phyloP scores from a whole-genome alignment of 768 basidiomycete species.

The Epithele typhae region DNA sequence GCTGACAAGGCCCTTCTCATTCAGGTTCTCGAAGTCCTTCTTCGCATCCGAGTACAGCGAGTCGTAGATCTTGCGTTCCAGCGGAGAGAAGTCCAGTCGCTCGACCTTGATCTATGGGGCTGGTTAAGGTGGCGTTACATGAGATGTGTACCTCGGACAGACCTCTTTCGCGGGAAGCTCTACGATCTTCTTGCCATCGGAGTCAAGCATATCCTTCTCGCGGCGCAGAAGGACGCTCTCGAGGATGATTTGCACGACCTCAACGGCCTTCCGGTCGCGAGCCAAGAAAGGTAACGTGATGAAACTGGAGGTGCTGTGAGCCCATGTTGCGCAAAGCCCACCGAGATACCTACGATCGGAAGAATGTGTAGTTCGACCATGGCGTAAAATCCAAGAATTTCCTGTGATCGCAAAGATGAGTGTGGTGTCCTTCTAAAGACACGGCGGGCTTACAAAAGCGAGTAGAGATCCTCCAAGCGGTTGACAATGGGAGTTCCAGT shows the following conservation, averaged over 20 bases:
- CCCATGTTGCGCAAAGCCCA: background rate
- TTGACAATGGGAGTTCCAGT: conserved; percentile 97
- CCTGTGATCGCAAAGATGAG: conserved; percentile 30
- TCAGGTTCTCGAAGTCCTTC: conserved; percentile 72
- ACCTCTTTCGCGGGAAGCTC: conserved; percentile 86
- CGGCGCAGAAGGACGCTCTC: conserved; percentile 83
- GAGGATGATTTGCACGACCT: conserved; percentile 91
- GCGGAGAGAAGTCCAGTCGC: conserved; percentile 70
- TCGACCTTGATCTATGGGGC: conserved; percentile 70
- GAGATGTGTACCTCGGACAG: background rate
- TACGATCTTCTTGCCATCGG: conserved; percentile 82
- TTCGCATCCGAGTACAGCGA: conserved; percentile 80
- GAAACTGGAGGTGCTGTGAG: conserved; percentile 45
- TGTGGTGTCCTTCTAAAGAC: background rate
- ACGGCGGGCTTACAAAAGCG: conserved; percentile 50
- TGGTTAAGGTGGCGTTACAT: background rate
- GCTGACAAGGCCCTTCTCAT: conserved; percentile 71
- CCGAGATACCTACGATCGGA: conserved; percentile 63
- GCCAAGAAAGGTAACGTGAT: conserved; percentile 90
- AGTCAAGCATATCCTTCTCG: conserved; percentile 91
- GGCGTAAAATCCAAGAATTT: conserved; percentile 76
- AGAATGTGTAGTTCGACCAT: conserved; percentile 84
- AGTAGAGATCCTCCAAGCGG: conserved; percentile 86
- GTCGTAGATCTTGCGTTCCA: conserved; percentile 87
- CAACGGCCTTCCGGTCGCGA: conserved; percentile 88